phyloP scores from a whole-genome alignment of 495 filamentous ascomycete genomes.

The Darksidea phi region DNA sequence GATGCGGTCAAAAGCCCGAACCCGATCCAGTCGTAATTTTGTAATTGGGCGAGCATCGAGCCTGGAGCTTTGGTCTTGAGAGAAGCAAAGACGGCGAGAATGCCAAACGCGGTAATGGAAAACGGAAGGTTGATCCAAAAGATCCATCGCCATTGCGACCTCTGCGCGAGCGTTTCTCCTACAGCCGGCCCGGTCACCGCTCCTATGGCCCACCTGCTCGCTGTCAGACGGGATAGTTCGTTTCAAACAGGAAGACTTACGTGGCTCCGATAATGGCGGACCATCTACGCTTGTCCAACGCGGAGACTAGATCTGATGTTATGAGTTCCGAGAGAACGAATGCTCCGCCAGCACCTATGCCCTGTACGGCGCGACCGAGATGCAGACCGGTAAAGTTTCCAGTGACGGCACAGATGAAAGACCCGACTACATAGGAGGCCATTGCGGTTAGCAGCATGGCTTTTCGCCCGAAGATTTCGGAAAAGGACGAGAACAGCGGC shows the following conservation, averaged over 20 bases:
- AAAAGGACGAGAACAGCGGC: slow-evolving; percentile 42
- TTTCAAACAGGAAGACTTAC: slow-evolving; percentile 10
- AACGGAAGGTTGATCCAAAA: slow-evolving; percentile 59
- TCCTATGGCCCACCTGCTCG: slow-evolving; percentile 52
- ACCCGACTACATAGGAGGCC: slow-evolving; percentile 57
- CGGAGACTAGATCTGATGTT: slow-evolving; percentile 60
- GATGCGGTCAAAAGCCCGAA: slow-evolving; percentile 48
- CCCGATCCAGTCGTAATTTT: slow-evolving; percentile 46
- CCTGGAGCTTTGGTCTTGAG: slow-evolving; percentile 42
- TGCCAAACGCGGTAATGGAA: slow-evolving; percentile 46
- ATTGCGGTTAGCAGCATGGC: slow-evolving; percentile 51
- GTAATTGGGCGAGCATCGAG: slow-evolving; percentile 26
- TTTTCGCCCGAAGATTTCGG: slow-evolving; percentile 50
- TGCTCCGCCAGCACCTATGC: slow-evolving; percentile 70
- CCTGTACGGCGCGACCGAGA: slow-evolving; percentile 65
- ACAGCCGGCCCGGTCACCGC: slow-evolving; percentile 65
- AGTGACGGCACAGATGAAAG: slow-evolving; percentile 59
- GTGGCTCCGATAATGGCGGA: slow-evolving; percentile 43
- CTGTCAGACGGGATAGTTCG: not conserved
- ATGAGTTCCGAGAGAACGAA: slow-evolving; percentile 62
- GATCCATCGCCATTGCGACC: slow-evolving; percentile 46
- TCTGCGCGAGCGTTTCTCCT: slow-evolving; percentile 37
- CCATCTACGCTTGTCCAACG: slow-evolving; percentile 49
- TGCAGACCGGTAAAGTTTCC: slow-evolving; percentile 60
- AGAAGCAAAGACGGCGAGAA: slow-evolving; percentile 51